Evolutionary conservation across 495 filamentous ascomycete species (phyloP), one percentile per base, ranked within the genome.

Genomic region (Paragyromitra xinjiangensis): DNA sequence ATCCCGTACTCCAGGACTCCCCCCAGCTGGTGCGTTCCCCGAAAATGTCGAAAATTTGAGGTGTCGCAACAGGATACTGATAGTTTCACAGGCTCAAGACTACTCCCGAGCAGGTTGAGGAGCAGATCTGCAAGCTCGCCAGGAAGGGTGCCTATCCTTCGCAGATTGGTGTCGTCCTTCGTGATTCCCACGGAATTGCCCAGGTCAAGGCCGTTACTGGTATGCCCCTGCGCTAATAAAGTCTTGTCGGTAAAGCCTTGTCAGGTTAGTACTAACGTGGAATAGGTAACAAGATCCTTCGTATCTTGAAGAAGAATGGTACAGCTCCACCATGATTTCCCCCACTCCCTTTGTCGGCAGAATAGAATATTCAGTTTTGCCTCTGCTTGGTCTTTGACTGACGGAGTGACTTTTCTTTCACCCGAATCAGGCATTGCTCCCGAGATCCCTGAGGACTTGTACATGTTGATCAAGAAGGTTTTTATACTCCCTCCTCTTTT

Each of bases 401-500:
- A 98, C 93, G 89, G 93, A 96, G 94, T 89, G 94, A 96, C 69
- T 51, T 73, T 67, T 90, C 44, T 55, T 90, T 76, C 71, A 77
- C 82, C 85, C 83, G 48, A 81, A 79, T 87, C 86, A 99, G 95
- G 96, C 88, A 93, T 99, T 84, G 94, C 95, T 78, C 96, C 96
- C 82, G 93, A 97, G 84, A 91, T 98, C 81, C 95, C 95, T 80
- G 95, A 98, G 89, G 96, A 98, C 86, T 91, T 99, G 71, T 93
- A 93, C 89, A 93, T 94, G 92, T 90, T 99, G 85, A 98, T 99
- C 91, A 98, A 97, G 92, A 99, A 99, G 93, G 94, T 94, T 63
- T 56, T 42, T 48, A n/a, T 6, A 8, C 55, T 22, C 37, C 55
- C 34, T 7, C 34, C 12, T 11, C n/a, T 26, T 12, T 53, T 9